Percentiles rank a stretch among this genome's conserved stretches.
These are phyloP conservation scores for Triticum turgidum DNA, from an alignment of 176 grass and related monocot genomes.

Conservation along the genomic window DNA sequence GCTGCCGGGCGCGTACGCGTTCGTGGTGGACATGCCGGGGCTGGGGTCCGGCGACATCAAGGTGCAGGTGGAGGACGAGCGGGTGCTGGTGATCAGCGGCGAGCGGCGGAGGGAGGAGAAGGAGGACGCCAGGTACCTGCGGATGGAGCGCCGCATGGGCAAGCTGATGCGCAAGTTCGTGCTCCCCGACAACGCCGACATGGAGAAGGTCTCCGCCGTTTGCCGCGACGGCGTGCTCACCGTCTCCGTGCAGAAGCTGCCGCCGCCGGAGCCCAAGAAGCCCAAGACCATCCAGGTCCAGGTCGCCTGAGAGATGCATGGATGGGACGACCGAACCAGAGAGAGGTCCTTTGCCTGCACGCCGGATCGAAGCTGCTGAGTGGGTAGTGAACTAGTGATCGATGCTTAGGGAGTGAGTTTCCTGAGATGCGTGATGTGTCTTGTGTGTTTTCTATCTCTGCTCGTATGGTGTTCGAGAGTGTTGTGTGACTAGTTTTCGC, in stretches of 20 bases:
- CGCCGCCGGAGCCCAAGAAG: conserved; percentile 86
- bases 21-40: conserved; percentile 88
- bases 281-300: conserved; percentile 80
- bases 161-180: conserved; percentile 86
- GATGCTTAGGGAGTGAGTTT: neutral
- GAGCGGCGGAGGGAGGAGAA: conserved; percentile 71
- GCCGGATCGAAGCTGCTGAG: neutral
- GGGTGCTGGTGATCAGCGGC: conserved; percentile 69
- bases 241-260: conserved; percentile 59
- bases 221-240: conserved; percentile 73
- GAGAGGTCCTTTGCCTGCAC: neutral
- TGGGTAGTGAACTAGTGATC: neutral
- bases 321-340: neutral
- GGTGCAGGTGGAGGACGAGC: conserved; percentile 81
- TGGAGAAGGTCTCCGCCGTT: conserved; percentile 55
- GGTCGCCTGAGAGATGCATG: conserved; percentile 23
- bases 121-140: conserved; percentile 67
- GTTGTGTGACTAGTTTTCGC: too few relatives aligned
- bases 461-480: neutral
- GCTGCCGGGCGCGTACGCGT: conserved; percentile 45
- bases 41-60: conserved; percentile 67
- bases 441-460: neutral
- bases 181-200: conserved; percentile 62
- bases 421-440: neutral
- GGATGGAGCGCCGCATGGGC: conserved; percentile 77